A percentile compares a stretch with the other conserved stretches of the same genome.
Conservation (phyloP, 306 rosid species). For the Abrus pulchellus region DNA sequence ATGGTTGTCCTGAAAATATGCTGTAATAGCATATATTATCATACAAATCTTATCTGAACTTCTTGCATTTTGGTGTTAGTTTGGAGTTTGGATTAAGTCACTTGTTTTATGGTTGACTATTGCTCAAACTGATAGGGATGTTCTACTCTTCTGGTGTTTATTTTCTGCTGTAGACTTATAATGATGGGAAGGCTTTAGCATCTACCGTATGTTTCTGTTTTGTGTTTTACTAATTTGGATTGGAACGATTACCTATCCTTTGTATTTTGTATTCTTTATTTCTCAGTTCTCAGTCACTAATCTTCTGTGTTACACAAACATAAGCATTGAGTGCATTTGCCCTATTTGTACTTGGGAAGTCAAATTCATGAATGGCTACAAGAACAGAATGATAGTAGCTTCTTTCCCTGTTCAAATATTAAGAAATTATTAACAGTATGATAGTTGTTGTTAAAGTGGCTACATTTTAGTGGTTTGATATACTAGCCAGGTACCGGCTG, state of each 20-base stretch:
- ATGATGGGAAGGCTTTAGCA: slow-evolving; percentile 9
- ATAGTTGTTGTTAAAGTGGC: slow-evolving; percentile 1
- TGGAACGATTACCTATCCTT: slow-evolving; percentile 3
- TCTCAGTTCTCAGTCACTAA: not conserved
- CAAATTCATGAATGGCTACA: slow-evolving; percentile 18
- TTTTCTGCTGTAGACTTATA: slow-evolving; percentile 11
- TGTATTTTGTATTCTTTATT: not conserved
- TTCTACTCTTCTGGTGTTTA: not conserved
- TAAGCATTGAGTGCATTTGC: not conserved
- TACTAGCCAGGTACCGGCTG: slow-evolving; percentile 1
- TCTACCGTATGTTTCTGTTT: not conserved
- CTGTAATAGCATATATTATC: not conserved
- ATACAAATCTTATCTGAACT: not conserved
- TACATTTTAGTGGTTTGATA: slow-evolving; percentile 4
- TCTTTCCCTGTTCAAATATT: slow-evolving; percentile 11
- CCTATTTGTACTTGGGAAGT: not conserved
- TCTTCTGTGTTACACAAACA: slow-evolving; percentile 19
- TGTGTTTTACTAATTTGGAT: slow-evolving; percentile 14
- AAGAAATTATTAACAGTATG: not conserved
- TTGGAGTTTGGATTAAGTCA: not conserved
- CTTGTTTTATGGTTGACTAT: slow-evolving; percentile 1
- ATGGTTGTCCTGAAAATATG: not conserved
- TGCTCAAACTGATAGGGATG: slow-evolving; percentile 18
- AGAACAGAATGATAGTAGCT: slow-evolving; percentile 25
- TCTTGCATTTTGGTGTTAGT: not conserved